A percentile compares a stretch with the other conserved stretches of the same genome.
Conservation (phyloP, 1,139 yeast species). For the Taiozyma sp. region DNA sequence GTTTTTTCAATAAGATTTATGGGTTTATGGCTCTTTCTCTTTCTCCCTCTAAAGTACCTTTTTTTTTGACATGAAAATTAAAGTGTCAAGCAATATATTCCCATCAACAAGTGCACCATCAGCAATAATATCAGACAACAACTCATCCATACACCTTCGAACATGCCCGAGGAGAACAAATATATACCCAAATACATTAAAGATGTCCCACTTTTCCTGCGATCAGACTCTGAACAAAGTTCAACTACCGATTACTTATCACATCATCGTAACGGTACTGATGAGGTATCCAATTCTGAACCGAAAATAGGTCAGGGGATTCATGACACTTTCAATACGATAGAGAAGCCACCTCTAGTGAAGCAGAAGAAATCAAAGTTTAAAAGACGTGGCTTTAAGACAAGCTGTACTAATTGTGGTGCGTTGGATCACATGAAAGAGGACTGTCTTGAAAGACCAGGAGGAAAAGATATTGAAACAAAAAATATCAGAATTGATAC, state of each 20-base stretch:
- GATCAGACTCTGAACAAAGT: slow-evolving; percentile 2
- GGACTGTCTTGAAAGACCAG: slow-evolving; percentile 49
- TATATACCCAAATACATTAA: slow-evolving; percentile 42
- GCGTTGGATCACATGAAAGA: slow-evolving; percentile 36
- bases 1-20: too few species aligned
- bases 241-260: slow-evolving; percentile 35
- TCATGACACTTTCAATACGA: slow-evolving; percentile 26
- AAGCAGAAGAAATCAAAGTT: slow-evolving; percentile 8
- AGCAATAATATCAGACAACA: too few species aligned
- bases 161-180: slow-evolving; percentile 24
- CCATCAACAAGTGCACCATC: too few species aligned
- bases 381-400: slow-evolving; percentile 28
- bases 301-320: slow-evolving; percentile 33
- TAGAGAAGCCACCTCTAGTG: slow-evolving; percentile 7
- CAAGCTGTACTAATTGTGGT: slow-evolving; percentile 45
- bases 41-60: too few species aligned
- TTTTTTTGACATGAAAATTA: too few species aligned
- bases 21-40: too few species aligned
- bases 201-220: slow-evolving; percentile 47
- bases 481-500: slow-evolving; percentile 30
- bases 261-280: slow-evolving; percentile 39
- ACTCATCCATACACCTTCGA: too few species aligned
- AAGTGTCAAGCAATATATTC: too few species aligned
- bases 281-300: slow-evolving; percentile 25
- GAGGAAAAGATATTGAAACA: slow-evolving; percentile 10